A percentile compares a stretch with the other conserved stretches of the same genome.
phyloP scores from a whole-genome alignment of 202 grass and related monocot species.

The Miscanthus sacchariflorus region DNA sequence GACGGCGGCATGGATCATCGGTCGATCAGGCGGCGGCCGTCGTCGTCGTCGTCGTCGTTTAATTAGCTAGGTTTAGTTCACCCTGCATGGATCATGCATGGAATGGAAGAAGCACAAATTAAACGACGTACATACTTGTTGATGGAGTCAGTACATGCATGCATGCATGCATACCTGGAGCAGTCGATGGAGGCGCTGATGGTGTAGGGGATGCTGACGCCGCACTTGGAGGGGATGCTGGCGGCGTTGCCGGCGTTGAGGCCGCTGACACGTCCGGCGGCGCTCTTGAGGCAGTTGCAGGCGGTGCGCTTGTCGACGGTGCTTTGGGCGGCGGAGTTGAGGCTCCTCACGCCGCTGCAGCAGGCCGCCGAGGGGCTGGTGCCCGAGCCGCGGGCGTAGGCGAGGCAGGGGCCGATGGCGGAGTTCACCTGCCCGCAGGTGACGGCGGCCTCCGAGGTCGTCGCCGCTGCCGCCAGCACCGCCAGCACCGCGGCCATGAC shows the following conservation, averaged over 20 bases:
- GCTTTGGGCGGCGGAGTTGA: neutral
- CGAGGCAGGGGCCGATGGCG: neutral
- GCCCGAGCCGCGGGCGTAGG: slow-evolving; percentile 16
- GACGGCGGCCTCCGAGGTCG: slow-evolving; percentile 18
- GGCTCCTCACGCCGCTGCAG: slow-evolving; percentile 48
- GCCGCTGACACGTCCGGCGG: neutral
- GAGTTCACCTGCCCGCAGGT: slow-evolving; percentile 41
- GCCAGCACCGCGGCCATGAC: slow-evolving; percentile 6
- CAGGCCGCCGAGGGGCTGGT: neutral
- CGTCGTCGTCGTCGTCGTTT: too few species aligned
- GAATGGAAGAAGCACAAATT: too few species aligned
- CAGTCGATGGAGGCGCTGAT: slow-evolving; percentile 61
- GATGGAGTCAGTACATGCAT: too few species aligned
- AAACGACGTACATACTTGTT: too few species aligned
- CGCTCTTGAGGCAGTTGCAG: slow-evolving; percentile 56
- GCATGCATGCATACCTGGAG: slow-evolving; percentile 24
- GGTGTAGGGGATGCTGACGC: slow-evolving; percentile 52
- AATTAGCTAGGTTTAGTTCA: too few species aligned
- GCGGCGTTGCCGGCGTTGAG: slow-evolving; percentile 43
- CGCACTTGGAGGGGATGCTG: slow-evolving; percentile 55
- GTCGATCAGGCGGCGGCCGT: too few species aligned
- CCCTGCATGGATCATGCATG: too few species aligned
- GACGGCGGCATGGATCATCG: too few species aligned
- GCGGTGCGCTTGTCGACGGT: slow-evolving; percentile 34
- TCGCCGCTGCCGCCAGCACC: neutral